Percentiles rank a stretch among this genome's conserved stretches.
Evolutionary conservation across 768 basidiomycete species (phyloP).

Genomic region (Collybia mongolica): DNA sequence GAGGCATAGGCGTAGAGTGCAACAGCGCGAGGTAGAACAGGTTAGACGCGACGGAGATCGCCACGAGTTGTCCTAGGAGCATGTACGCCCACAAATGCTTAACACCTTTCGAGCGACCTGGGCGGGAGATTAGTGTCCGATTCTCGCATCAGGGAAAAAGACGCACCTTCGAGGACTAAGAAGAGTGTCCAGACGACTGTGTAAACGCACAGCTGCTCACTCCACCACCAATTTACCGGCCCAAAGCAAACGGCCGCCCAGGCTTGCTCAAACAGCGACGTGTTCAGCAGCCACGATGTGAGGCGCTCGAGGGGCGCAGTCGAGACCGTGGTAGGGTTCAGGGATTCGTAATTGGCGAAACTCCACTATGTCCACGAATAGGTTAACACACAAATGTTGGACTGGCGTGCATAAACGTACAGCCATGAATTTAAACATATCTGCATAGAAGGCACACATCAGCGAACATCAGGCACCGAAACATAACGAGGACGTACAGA

Average conservation of each 20-base stretch:
- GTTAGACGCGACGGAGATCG: slow-evolving; percentile 64
- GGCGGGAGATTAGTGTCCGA: too few species aligned
- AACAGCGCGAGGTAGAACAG: slow-evolving; percentile 58
- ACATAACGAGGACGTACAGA: slow-evolving; percentile 21
- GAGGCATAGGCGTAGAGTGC: slow-evolving; percentile 27
- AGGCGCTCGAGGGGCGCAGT: slow-evolving; percentile 27
- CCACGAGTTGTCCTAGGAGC: slow-evolving; percentile 71
- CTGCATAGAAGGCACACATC: slow-evolving; percentile 9
- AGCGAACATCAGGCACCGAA: neutral
- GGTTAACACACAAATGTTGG: neutral
- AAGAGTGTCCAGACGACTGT: slow-evolving; percentile 57
- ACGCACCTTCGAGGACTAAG: slow-evolving; percentile 49
- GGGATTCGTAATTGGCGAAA: slow-evolving; percentile 42
- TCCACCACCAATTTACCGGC: slow-evolving; percentile 67
- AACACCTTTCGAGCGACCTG: slow-evolving; percentile 38
- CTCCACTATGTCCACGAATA: slow-evolving; percentile 44
- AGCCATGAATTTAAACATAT: slow-evolving; percentile 33
- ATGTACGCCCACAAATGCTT: slow-evolving; percentile 65
- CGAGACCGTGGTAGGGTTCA: neutral
- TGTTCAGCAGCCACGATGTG: slow-evolving; percentile 52
- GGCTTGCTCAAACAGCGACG: slow-evolving; percentile 62
- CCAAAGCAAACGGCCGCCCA: slow-evolving; percentile 44
- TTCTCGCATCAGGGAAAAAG: neutral
- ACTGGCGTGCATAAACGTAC: slow-evolving; percentile 15
- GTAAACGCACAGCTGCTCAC: slow-evolving; percentile 60